Base-by-base conservation (phyloP, 176 grass and related monocot species). In the Echinochloa phyllopogon region DNA sequence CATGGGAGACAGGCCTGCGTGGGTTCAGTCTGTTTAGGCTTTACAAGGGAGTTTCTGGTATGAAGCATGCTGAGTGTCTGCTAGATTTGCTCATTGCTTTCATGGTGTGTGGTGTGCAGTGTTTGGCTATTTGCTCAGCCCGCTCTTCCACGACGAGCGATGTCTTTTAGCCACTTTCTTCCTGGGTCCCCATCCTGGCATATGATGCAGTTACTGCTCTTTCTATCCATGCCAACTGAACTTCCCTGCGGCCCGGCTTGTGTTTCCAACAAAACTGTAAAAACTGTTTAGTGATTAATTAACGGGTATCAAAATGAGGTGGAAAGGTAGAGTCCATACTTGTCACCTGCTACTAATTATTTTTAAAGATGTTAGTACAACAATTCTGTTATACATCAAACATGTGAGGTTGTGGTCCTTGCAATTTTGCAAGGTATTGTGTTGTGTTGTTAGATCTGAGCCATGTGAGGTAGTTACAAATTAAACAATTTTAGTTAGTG, bases 1-100 rank as follows among this genome's bases (percentile, higher is more conserved):
- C 69, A 55, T 86, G 64, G 64, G 79, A 70, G 24, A 56, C 11
- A 29, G 18, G 27, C 36, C 83, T 65, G 65, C 24, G 42, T 58
- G n/a, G 65, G 68, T 66, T 86, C 25, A 49, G 17, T 58, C 2
- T 15, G n/a, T 83, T 47, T 48, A 65, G 58, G 12, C 1, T 11
- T 39, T 66, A 12, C 0, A 18, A 17, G 64, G 36, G 52, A 10
- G 55, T 72, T 72, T 63, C 42, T 79, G 42, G 61, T 43, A 61
- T 65, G 44, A 42, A 71, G 8, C 79, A 49, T 75, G 29, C 21
- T n/a, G 1, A 21, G 43, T 44, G 36, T 10, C 78, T 56, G 63
- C 55, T 72, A 73, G 8, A 64, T 70, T 85, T 81, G 53, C 33
- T 63, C 72, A 33, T 45, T 21, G 6, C 21, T 51, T 8, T 59